Evolutionary conservation across 2,329 filamentous ascomycete species (phyloP), one percentile per base, ranked within the genome.

Genomic region (Coniochaeta sp.): DNA sequence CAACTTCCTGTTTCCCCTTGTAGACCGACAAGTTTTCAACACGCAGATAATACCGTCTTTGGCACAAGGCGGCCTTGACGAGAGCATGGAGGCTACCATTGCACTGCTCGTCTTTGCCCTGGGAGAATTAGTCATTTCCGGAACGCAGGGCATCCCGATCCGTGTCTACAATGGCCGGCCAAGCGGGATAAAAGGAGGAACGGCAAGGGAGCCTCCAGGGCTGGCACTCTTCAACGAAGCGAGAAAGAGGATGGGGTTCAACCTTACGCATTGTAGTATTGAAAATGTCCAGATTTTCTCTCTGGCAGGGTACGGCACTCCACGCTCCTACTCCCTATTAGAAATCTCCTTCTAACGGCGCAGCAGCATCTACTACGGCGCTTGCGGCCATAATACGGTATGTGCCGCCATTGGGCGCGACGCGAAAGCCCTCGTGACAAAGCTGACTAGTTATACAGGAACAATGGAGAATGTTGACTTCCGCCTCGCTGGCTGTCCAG

Each of bases 201-300:
- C 77, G 2, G 65, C 70, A 2, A 73, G 75, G 16, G 73, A 73
- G 19, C 84, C 84, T 2, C 84, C 85, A 0, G 85, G 85, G 0
- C 68, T 87, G 2, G 75, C 76, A 1, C 76, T 85, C 38, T 87
- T 87, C 70, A 87, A 87, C 63, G 84, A 87, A 69, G 85, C 83
- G 17, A 76, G 84, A 57, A 79, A 78, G 61, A 75, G 82, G n/a
- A 76, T 86, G 67, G 84, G 85, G 0, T 86, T 85, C 66, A 75
- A 80, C 10, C 66, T 81, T 58, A 80, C 79, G 1, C 78, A 83
- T 26, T 82, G 78, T 65, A 82, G 77, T 57, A 69, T 87, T 28
- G 83, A 86, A 64, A 85, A 81, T 61, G 76, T 86, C 8, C 85
- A 87, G 65, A 79, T 84, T 54, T 79, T 81, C 65, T 75, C 83